These are phyloP conservation scores for Tetraselmis striata DNA, from an alignment of 139 green algal genomes.

Conservation along the genomic window DNA sequence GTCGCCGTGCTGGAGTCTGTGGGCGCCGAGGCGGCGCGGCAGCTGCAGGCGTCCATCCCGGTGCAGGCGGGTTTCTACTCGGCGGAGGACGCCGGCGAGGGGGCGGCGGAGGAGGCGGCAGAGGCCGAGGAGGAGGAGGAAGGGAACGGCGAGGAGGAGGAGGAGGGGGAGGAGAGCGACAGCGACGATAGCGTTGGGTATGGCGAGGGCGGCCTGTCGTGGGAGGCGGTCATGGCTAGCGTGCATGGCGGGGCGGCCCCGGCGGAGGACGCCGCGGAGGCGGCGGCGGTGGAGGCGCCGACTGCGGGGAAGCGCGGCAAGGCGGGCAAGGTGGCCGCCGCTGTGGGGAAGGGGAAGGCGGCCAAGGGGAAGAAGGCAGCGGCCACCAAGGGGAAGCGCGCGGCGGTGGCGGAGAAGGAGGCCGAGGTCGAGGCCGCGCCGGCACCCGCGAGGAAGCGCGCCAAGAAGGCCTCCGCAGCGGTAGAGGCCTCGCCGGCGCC, in stretches of 20 bases:
- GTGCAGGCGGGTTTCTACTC: constrained; percentile 60
- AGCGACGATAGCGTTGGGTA: constrained; percentile 74
- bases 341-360: neutral
- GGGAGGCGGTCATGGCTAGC: constrained; percentile 76
- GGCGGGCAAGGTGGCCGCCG: neutral
- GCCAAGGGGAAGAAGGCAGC: neutral
- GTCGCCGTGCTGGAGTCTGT: constrained; percentile 38
- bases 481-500: no score
- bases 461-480: no score
- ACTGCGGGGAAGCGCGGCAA: neutral
- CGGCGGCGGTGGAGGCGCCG: neutral
- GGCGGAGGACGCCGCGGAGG: neutral
- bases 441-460: neutral
- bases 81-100: constrained; percentile 46
- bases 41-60: constrained; percentile 51
- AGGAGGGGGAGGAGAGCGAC: constrained; percentile 32
- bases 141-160: constrained; percentile 3
- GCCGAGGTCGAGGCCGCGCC: neutral
- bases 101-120: constrained; percentile 14
- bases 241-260: constrained; percentile 32
- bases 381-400: neutral
- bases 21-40: constrained; percentile 32
- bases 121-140: constrained; percentile 28
- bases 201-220: constrained; percentile 68
- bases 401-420: neutral